Evolutionary conservation across 192 early-diverging fungal genomes (phyloP), one percentile per base, ranked within the genome.

Genomic region (Entomortierella lignicola): DNA sequence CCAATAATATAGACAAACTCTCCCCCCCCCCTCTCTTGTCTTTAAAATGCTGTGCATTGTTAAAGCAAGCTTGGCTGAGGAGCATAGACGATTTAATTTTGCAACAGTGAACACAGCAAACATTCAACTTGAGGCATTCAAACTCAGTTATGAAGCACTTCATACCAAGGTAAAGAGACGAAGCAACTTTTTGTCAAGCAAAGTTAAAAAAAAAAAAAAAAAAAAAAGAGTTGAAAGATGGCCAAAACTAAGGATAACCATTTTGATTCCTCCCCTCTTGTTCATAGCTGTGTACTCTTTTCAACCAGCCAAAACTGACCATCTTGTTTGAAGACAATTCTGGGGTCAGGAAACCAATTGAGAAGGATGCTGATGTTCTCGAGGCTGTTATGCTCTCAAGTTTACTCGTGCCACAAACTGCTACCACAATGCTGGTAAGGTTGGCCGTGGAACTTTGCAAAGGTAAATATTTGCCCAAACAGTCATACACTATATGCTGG

Each of bases 21-120:
- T 34, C 41, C 23, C 20, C 2, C 26, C 29, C n/a, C n/a, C n/a
- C n/a, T n/a, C n/a, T n/a, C n/a, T n/a, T n/a, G n/a, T n/a, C n/a
- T n/a, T n/a, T n/a, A n/a, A n/a, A n/a, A 79, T 70, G 68, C 47
- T 55, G 32, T 79, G 75, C 57, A 53, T 66, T 32, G 63, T 79
- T 17, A 79, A 79, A 47, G 75, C 75, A 0, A 43, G 67, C 8
- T 48, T 79, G n/a, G 39, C 4, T 37, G 31, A 54, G 13, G 63
- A 70, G 57, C 57, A 39, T 30, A 37, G 75, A 13, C 75, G 75
- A 11, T 70, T 79, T 67, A 66, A 62, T 34, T 21, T 79, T 23
- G 61, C 61, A 25, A 48, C 31, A 6, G 11, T 79, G 23, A 68
- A 77, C 50, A 23, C 25, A 1, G 21, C 47, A 17, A 77, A 65